These are phyloP conservation scores for Kwoniella botswanensis DNA, from an alignment of 768 basidiomycete species.

Conservation along the genomic window DNA sequence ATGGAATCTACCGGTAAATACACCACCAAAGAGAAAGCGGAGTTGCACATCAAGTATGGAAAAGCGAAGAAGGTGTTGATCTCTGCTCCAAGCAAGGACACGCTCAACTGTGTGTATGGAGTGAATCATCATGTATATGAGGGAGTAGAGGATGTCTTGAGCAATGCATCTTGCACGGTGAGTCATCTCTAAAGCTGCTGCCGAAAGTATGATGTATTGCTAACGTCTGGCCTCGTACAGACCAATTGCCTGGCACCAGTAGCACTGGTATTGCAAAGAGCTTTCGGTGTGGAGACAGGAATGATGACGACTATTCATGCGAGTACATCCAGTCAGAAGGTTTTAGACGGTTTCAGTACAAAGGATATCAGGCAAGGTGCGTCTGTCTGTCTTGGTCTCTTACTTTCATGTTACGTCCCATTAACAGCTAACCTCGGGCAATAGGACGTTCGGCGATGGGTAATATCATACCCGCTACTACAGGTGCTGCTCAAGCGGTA, in stretches of 20 bases:
- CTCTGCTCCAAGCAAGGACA: slow-evolving; percentile 55
- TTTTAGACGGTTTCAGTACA: slow-evolving; percentile 57
- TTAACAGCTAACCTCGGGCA: slow-evolving; percentile 1
- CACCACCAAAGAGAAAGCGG: slow-evolving; percentile 46
- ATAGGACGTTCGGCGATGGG: slow-evolving; percentile 50
- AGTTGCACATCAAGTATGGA: slow-evolving; percentile 49
- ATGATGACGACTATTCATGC: slow-evolving; percentile 60
- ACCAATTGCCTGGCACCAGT: slow-evolving; percentile 59
- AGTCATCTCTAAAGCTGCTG: slow-evolving; percentile 15
- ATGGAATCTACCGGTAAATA: slow-evolving; percentile 58
- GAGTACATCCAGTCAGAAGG: slow-evolving; percentile 55
- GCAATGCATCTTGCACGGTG: slow-evolving; percentile 58
- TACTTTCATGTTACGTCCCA: too few species aligned
- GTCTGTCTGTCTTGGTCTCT: not conserved
- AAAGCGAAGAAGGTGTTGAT: slow-evolving; percentile 58
- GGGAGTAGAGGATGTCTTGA: slow-evolving; percentile 46
- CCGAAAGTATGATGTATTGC: too few species aligned
- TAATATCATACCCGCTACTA: slow-evolving; percentile 58
- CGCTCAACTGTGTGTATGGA: slow-evolving; percentile 54
- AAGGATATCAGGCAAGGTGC: slow-evolving; percentile 51
- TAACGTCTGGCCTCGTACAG: slow-evolving; percentile 8
- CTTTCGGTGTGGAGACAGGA: slow-evolving; percentile 56
- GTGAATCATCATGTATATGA: slow-evolving; percentile 54
- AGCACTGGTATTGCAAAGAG: slow-evolving; percentile 53
- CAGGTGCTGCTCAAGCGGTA: slow-evolving; percentile 57